Conservation (phyloP, 345 rosid species). For the Gynandropsis gynandra region DNA sequence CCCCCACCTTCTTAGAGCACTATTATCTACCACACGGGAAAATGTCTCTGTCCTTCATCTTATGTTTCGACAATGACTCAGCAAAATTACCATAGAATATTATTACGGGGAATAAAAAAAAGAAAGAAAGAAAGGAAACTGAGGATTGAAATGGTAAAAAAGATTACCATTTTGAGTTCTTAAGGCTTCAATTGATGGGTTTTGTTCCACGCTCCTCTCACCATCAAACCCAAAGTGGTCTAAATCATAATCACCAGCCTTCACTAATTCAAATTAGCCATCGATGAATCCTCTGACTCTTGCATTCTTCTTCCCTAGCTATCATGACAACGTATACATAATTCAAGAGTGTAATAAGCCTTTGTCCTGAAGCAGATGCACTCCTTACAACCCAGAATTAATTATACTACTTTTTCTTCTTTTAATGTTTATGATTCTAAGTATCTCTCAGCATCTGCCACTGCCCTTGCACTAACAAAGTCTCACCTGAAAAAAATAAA, state of each 20-base stretch:
- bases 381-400: background rate
- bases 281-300: constrained; percentile 28
- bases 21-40: background rate
- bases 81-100: background rate
- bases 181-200: constrained; percentile 14
- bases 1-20: constrained; percentile 21
- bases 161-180: constrained; percentile 4
- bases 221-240: constrained; percentile 29
- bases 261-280: constrained; percentile 22
- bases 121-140: constrained; percentile 1
- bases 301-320: constrained; percentile 21
- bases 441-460: constrained; percentile 3
- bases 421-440: background rate
- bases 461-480: no score
- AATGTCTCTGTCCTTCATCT: no score
- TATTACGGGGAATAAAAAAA: constrained; percentile 8
- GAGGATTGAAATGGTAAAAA: background rate
- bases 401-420: background rate
- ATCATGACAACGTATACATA: constrained; percentile 21
- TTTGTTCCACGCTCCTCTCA: constrained; percentile 17
- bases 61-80: no score
- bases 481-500: no score
- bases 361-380: constrained; percentile 25
- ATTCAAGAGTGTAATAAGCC: constrained; percentile 3
- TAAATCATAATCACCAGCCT: constrained; percentile 17